Evolutionary conservation across 2,329 filamentous ascomycete genomes (phyloP), one percentile per base, ranked within the genome.

Genomic region (Aspergillus caelatus): DNA sequence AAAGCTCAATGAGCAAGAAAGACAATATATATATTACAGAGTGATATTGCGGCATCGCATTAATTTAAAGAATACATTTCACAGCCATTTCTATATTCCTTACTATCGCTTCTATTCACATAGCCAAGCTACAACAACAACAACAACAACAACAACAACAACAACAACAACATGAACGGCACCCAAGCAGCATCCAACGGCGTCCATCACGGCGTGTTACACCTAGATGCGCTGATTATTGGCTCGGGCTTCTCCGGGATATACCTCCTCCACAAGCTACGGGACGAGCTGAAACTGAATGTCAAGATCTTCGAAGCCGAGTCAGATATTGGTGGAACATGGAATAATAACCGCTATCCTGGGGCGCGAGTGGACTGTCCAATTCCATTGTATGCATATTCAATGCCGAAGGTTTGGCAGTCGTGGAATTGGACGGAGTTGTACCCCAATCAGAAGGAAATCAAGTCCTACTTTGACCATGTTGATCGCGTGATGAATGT

Each of bases 61-160:
- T 36, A 1, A 6, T 16, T 16, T 32, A 32, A 16, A 7, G 12
- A 16, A 36, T 36, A 36, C 34, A 16, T 2, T 36, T 36, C 12
- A 36, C 5, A 2, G 6, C 0, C 0, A 36, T 36, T 14, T 4
- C 34, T 0, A 16, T 14, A 36, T 36, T 14, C 1, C 12, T 5
- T 6, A 36, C 14, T 36, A 36, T 36, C 12, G 12, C 5, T 16
- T 16, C 12, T 36, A 10, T 34, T 34, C 32, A 34, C 32, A 5
- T 12, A 32, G 9, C 30, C 30, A 34, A 34, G 10, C 32, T 34
- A 34, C 34, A 36, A 36, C 34, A 34, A 36, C 10, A 4, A 34
- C 32, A 36, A 36, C 34, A 36, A 26, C 30, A 32, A 32, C 30
- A 32, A 34, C 14, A 36, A 36, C 34, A 36, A 26, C 30, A 32